Percentiles rank a stretch among this genome's conserved stretches.
Conservation (phyloP, 2,329 filamentous ascomycete genomes). For the Colletotrichum nymphaeae region DNA sequence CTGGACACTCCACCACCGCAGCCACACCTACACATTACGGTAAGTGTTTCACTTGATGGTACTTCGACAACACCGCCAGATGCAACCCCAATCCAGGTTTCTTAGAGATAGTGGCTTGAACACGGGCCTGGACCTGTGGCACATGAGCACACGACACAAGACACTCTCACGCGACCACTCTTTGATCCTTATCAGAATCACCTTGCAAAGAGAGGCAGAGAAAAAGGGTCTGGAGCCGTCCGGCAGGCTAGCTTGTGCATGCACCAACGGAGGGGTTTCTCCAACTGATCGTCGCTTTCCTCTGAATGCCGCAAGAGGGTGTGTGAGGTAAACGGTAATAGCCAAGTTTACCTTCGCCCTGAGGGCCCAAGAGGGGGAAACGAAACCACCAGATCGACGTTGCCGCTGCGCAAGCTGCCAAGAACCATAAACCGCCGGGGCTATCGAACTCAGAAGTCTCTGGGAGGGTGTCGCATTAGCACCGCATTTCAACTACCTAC, state of each 20-base stretch:
- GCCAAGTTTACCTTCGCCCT: not conserved
- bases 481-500: too few relatives aligned
- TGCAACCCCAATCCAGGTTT: slow-evolving; percentile 11
- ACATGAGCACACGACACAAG: slow-evolving; percentile 30
- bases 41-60: not conserved
- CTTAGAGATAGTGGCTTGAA: slow-evolving; percentile 18
- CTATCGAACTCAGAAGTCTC: slow-evolving; percentile 16
- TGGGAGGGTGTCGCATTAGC: slow-evolving; percentile 2
- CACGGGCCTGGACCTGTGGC: slow-evolving; percentile 22
- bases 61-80: not conserved
- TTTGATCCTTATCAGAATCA: not conserved
- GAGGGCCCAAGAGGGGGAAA: not conserved
- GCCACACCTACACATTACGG: not conserved
- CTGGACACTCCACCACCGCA: not conserved
- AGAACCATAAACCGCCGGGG: not conserved
- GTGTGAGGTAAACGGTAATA: not conserved
- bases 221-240: not conserved
- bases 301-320: not conserved
- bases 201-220: not conserved
- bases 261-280: slow-evolving; percentile 1
- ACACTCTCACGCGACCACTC: slow-evolving; percentile 21
- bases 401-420: slow-evolving; percentile 22
- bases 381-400: slow-evolving; percentile 16
- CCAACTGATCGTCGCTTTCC: slow-evolving; percentile 21
- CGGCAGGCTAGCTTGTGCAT: not conserved